Base-by-base conservation (phyloP, 805 yeast species). In the Blastobotrys mokoenaii region DNA sequence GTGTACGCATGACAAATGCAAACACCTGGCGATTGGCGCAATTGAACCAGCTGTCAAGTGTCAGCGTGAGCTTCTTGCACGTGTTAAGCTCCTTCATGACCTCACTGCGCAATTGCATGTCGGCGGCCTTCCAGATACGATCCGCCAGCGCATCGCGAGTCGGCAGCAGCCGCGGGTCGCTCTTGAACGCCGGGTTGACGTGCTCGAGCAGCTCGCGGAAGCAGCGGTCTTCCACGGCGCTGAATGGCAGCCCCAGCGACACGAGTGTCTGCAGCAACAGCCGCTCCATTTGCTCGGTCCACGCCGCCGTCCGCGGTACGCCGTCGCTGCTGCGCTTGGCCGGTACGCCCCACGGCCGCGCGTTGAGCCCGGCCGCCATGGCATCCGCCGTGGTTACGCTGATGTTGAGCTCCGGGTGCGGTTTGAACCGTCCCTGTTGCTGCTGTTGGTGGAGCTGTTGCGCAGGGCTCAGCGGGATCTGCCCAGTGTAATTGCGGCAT, bases 201-300 rank as follows among this genome's bases (percentile, higher is more conserved):
- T 25, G 30, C 43, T 40, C 30, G 5, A 40, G 43, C 36, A 40
- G 14, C 29, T 40, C 36, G 9, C 36, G 43, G 18, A 40, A 40
- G 12, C 36, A 31, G 12, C 12, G 17, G 25, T 40, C 43, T 10
- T 40, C 43, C 4, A 40, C 37, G 7, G 27, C 37, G 9, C 22
- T 14, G 16, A 31, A 40, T 7, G 43, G 34, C 30, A 32, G 16
- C 15, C 43, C 43, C 25, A 17, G 16, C 10, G 36, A 30, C 16
- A 40, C 36, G 9, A 40, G 16, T 3, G 43, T 36, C 30, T 20
- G 11, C 11, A 40, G 37, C 3, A 40, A n/a, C 14, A 16, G 25
- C 29, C 35, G 35, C 43, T 40, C 37, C 35, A 40, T 31, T 27
- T 31, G 17, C 11, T 20, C 29, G 2, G 20, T 20, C 43, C 43